Evolutionary conservation across 2,329 filamentous ascomycete species (phyloP), one percentile per base, ranked within the genome.

Genomic region (Pseudogymnoascus sp.): DNA sequence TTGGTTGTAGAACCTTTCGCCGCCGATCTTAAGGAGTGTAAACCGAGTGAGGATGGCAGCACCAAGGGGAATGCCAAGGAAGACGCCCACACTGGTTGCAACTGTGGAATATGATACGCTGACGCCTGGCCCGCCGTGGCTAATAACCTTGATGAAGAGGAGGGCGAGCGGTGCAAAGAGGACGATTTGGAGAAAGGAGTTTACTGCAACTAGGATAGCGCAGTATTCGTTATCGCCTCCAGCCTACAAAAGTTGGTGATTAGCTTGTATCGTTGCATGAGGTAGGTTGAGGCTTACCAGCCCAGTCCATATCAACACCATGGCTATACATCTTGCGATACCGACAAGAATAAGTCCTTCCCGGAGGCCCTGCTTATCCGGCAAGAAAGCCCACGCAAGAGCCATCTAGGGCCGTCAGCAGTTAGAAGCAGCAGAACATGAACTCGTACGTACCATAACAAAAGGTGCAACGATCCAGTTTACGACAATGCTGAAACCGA

Each of bases 381-480:
- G 85, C 3, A 88, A 77, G 61, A 86, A 87, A 0, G 85, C 85
- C 85, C 89, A 92, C 0, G 89, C 82, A 0, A 92, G 77, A 0
- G 74, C 68, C 69, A 91, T 87, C 71, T 72, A 28, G 10, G 11
- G 66, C 43, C 16, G 10, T 12, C 6, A 28, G 24, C 10, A 67
- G 31, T n/a, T 24, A 12, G 59, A 35, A 14, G 33, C 31, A 4
- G 33, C 46, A 28, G 14, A 37, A 59, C 12, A 35, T n/a, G 38
- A 41, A 38, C 12, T 62, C 46, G 14, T n/a, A 63, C 65, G 28
- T 70, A 70, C 71, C 91, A 96, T 96, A 24, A 95, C 76, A 0
- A 96, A 80, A 0, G 91, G 91, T 0, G 90, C 90, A n/a, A 96
- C 72, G 31, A 96, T 83, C 91, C 91, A 96, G 72, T 96, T 96